Evolutionary conservation across 768 basidiomycete species (phyloP).

Genomic region (Termitomyces sp.): DNA sequence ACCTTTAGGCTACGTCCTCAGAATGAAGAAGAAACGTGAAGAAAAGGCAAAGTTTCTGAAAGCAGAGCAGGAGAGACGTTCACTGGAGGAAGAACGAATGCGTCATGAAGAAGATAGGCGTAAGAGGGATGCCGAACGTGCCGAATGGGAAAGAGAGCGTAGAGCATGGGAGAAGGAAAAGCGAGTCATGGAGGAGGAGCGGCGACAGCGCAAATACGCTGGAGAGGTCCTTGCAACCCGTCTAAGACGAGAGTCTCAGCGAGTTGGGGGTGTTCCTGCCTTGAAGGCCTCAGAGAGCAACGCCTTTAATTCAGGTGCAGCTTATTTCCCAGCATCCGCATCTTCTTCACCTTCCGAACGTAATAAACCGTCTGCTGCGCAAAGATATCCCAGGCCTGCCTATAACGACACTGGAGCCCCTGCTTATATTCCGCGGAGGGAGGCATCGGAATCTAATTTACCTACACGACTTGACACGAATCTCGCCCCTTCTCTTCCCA

Average conservation of each 20-base stretch:
- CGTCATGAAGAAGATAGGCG: conserved; percentile 37
- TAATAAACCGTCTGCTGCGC: conserved; percentile 32
- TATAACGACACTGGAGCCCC: conserved; percentile 20
- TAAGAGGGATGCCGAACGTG: conserved; percentile 39
- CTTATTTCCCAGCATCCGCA: conserved; percentile 29
- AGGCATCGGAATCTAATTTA: conserved; percentile 39
- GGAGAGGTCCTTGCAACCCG: conserved; percentile 62
- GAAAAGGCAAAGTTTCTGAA: conserved; percentile 65
- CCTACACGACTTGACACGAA: conserved; percentile 21
- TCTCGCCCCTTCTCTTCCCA: conserved; percentile 23
- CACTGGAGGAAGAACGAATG: conserved; percentile 41
- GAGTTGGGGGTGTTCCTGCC: conserved; percentile 37
- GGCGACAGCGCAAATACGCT: conserved; percentile 43
- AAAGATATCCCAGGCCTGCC: conserved; percentile 30
- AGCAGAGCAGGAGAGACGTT: conserved; percentile 50
- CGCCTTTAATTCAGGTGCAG: conserved; percentile 15
- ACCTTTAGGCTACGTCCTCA: conserved; percentile 65
- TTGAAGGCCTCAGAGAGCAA: conserved; percentile 19
- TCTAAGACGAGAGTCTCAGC: conserved; percentile 50
- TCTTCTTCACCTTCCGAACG: conserved; percentile 37
- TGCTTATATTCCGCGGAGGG: conserved; percentile 32
- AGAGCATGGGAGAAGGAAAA: conserved; percentile 42
- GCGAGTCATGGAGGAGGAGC: conserved; percentile 47
- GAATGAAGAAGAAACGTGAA: conserved; percentile 66
- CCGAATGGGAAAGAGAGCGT: conserved; percentile 46